These are phyloP conservation scores for Aureobasidium sp. DNA, from an alignment of 2,329 filamentous ascomycete genomes.

Conservation along the genomic window DNA sequence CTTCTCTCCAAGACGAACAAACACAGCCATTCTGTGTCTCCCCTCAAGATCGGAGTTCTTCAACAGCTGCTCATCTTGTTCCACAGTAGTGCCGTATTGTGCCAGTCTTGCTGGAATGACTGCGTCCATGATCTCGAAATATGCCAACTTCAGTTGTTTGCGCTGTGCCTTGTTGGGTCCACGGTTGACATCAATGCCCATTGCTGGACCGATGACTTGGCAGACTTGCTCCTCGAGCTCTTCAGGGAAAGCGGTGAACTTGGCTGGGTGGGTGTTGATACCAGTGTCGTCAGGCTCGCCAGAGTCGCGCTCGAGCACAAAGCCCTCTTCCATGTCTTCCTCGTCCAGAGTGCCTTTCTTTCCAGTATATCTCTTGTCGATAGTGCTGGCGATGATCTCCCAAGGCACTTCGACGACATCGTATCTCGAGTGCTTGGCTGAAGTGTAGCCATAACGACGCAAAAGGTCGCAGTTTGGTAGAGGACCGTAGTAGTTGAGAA, in stretches of 20 bases:
- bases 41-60: background rate
- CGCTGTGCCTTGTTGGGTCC: slow-evolving; percentile 1
- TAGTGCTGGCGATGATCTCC: slow-evolving; percentile 38
- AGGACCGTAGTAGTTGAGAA: slow-evolving; percentile 84
- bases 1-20: slow-evolving; percentile 6
- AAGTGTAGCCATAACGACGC: slow-evolving; percentile 81
- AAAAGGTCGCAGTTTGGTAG: slow-evolving; percentile 75
- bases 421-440: slow-evolving; percentile 63
- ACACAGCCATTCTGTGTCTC: slow-evolving; percentile 6
- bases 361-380: slow-evolving; percentile 2
- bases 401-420: slow-evolving; percentile 75
- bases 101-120: slow-evolving; percentile 1
- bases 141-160: background rate
- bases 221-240: slow-evolving; percentile 11
- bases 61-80: slow-evolving; percentile 6
- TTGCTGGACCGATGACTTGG: background rate
- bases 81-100: slow-evolving; percentile 12
- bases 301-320: slow-evolving; percentile 12
- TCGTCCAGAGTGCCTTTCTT: background rate
- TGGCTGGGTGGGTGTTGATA: background rate
- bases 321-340: slow-evolving; percentile 9
- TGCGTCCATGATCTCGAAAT: background rate
- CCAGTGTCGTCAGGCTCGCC: slow-evolving; percentile 11
- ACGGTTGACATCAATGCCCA: background rate
- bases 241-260: slow-evolving; percentile 6